Evolutionary conservation across 2,329 filamentous ascomycete species (phyloP), one percentile per base, ranked within the genome.

Genomic region (Cytospora chrysosperma): DNA sequence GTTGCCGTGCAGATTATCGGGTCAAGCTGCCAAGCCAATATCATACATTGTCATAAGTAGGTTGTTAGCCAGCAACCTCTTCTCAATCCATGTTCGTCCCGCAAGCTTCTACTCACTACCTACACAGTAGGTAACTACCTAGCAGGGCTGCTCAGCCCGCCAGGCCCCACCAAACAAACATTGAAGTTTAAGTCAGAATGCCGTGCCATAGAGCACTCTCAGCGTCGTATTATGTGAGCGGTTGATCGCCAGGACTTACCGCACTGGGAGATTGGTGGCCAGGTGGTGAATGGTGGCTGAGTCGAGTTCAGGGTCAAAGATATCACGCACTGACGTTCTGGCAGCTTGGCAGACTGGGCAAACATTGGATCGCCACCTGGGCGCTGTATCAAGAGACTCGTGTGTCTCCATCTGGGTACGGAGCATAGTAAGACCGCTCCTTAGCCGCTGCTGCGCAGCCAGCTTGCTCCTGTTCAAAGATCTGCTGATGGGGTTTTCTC

Each of bases 281-380:
- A 55, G 21, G 51, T 61, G 32, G 34, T 32, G 37, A 37, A 61
- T 49, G 24, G 59, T 61, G 59, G 59, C 59, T 55, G 59, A 61
- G 59, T 10, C 51, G 51, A 51, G 50, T 34, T 34, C 8, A 12
- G 32, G 32, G 8, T 19, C 28, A 53, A 49, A 61, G 51, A 51
- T 26, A 21, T 49, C 37, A 28, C 59, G 28, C 26, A 34, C 49
- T 47, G 49, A 32, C 32, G 26, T 24, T 32, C 52, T 52, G 49
- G 49, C 47, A 28, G 15, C 49, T 34, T 13, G 43, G 51, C 27
- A 50, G 55, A 43, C 34, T 17, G 43, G 51, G 34, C 58, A 60
- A 30, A 19, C 51, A 43, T 47, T 52, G 34, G 32, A n/a, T 34
- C 26, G 50, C 26, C 51, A 53, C 19, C 28, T 15, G 17, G 26